Conservation (phyloP, 1,139 yeast genomes). For the Nakaseomyces glabratus region DNA sequence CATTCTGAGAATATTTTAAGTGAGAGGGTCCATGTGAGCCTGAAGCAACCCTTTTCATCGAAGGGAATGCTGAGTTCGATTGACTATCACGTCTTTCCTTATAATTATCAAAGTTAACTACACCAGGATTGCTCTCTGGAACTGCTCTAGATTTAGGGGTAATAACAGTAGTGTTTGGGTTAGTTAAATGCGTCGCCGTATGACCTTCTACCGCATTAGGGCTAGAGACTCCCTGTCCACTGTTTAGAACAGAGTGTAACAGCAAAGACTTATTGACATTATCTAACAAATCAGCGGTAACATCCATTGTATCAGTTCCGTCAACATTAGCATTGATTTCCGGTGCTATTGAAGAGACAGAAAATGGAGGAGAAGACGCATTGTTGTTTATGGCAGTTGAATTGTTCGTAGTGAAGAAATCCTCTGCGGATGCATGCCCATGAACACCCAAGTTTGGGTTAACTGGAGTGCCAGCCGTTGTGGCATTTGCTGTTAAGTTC, state of each 20-base stretch:
- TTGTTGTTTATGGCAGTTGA: constrained; percentile 11
- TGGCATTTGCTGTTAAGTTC: constrained; percentile 27
- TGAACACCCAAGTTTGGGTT: constrained; percentile 6
- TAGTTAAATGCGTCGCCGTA: constrained; percentile 10
- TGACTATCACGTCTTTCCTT: constrained; percentile 20
- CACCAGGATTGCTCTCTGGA: constrained; percentile 25
- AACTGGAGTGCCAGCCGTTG: constrained; percentile 15
- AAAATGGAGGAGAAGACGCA: constrained; percentile 9
- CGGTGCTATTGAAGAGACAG: constrained; percentile 8
- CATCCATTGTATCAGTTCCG: constrained; percentile 10
- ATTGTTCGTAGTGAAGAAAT: constrained; percentile 18
- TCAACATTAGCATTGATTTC: constrained; percentile 2
- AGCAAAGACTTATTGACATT: constrained; percentile 20
- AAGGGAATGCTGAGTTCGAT: constrained; percentile 15
- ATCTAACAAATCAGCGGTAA: constrained; percentile 21
- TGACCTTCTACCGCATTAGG: constrained; percentile 10
- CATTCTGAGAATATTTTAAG: constrained; percentile 1
- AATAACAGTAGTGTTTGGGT: constrained; percentile 20
- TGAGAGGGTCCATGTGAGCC: constrained; percentile 4
- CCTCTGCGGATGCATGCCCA: constrained; percentile 23
- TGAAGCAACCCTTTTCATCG: constrained; percentile 21
- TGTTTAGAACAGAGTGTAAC: constrained; percentile 18
- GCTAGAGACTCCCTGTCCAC: constrained; percentile 15
- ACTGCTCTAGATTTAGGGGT: constrained; percentile 29
- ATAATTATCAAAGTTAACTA: constrained; percentile 25